Evolutionary conservation across 495 filamentous ascomycete genomes (phyloP), one percentile per base, ranked within the genome.

Genomic region (Aspergillus olivimuriae): DNA sequence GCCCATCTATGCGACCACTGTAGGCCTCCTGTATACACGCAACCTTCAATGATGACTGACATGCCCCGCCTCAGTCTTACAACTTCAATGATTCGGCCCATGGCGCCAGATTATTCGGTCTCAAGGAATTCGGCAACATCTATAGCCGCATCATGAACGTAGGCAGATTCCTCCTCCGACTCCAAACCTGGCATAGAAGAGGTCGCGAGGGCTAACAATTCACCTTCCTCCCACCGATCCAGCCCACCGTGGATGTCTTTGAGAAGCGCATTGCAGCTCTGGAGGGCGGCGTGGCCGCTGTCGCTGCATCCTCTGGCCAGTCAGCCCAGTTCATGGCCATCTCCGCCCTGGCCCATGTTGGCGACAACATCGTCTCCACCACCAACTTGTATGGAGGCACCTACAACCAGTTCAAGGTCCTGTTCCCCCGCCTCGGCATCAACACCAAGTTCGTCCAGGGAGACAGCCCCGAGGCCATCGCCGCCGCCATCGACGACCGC

Each of bases 121-220:
- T 98, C 68, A 94, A 96, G 63, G 91, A 96, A 64, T 91, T 94
- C 61, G 94, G 91, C 61, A 96, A 98, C 67, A 96, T 98, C 69
- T 98, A 98, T 75, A 89, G 83, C 56, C 84, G 92, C 44, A 92
- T 98, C 53, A 94, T 94, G 89, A 98, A 98, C 63, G 78, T 80
- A 62, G 40, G 65, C 53, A 46, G 26, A 11, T 18, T n/a, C n/a
- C n/a, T n/a, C n/a, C n/a, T n/a, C n/a, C n/a, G n/a, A n/a, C n/a
- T n/a, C n/a, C n/a, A n/a, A n/a, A n/a, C n/a, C n/a, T n/a, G n/a
- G n/a, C n/a, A n/a, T n/a, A n/a, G n/a, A n/a, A n/a, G n/a, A n/a
- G n/a, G n/a, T n/a, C n/a, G n/a, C n/a, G n/a, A n/a, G n/a, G n/a
- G n/a, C n/a, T n/a, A n/a, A n/a, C n/a, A n/a, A n/a, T n/a, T n/a